Evolutionary conservation across 78 protist species (phyloP).

Genomic region (Guillardia theta): DNA sequence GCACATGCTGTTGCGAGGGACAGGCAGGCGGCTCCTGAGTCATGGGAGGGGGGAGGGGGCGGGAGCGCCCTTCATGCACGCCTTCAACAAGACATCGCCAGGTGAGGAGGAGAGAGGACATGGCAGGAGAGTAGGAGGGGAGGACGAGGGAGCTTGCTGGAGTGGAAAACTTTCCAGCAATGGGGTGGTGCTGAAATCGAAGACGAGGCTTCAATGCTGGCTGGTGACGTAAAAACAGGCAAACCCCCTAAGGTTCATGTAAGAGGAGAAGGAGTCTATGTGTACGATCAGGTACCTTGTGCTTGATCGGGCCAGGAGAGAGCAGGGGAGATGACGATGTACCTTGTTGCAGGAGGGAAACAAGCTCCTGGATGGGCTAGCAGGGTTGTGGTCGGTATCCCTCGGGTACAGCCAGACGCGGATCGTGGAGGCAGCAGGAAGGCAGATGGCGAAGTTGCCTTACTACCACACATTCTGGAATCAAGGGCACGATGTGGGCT

Average conservation of each 20-base stretch:
- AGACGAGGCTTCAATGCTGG: neutral
- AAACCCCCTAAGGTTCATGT: neutral
- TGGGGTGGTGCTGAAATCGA: too few relatives aligned
- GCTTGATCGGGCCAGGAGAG: neutral
- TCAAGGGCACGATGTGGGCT: neutral
- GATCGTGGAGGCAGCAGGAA: neutral
- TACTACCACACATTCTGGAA: neutral
- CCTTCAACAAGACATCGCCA: neutral
- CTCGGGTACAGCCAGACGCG: neutral
- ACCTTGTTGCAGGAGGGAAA: neutral
- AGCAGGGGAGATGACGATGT: neutral
- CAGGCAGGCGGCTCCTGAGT: neutral
- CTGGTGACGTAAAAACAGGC: neutral
- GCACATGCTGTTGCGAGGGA: neutral
- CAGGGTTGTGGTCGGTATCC: conserved; percentile 3
- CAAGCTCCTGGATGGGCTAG: neutral
- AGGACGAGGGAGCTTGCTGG: too few relatives aligned
- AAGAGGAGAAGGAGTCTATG: neutral
- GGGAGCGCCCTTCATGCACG: conserved; percentile 3
- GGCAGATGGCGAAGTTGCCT: neutral
- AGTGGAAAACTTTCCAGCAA: too few relatives aligned
- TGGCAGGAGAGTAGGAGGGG: too few relatives aligned
- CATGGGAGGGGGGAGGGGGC: neutral
- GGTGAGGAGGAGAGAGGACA: too few relatives aligned
- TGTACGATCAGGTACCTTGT: neutral